phyloP scores from a whole-genome alignment of 768 basidiomycete genomes.

The Kwoniella europaea region DNA sequence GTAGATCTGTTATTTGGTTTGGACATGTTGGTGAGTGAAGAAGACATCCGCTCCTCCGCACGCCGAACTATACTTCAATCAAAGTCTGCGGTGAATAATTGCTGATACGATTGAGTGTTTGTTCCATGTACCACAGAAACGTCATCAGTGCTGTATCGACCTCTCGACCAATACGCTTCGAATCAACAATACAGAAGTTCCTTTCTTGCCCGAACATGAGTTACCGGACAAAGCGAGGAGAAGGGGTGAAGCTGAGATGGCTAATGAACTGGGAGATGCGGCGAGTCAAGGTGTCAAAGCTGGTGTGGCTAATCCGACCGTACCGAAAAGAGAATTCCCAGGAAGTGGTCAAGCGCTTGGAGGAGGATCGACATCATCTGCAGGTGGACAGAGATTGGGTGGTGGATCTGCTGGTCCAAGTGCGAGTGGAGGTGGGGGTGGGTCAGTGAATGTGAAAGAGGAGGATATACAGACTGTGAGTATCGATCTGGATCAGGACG shows the following conservation, averaged over 20 bases:
- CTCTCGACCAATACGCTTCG: constrained; percentile 83
- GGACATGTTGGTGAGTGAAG: constrained; percentile 76
- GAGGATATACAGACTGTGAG: constrained; percentile 63
- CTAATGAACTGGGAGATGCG: constrained; percentile 49
- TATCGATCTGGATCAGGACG: constrained; percentile 3
- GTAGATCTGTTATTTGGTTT: constrained; percentile 96
- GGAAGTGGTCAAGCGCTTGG: constrained; percentile 5
- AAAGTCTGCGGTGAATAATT: no score
- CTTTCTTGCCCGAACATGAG: constrained; percentile 91
- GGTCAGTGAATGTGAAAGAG: constrained; percentile 62
- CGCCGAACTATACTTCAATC: constrained; percentile 60
- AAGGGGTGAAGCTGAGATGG: constrained; percentile 52
- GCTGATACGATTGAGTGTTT: no score
- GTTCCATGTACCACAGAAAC: constrained; percentile 62
- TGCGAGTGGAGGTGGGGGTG: constrained; percentile 33
- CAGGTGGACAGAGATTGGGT: constrained; percentile 5
- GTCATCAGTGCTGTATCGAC: constrained; percentile 95
- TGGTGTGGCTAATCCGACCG: constrained; percentile 38
- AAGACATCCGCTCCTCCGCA: constrained; percentile 59
- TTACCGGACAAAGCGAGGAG: constrained; percentile 75
- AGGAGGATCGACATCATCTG: constrained; percentile 5
- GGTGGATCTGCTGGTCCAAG: constrained; percentile 24
- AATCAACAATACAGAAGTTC: constrained; percentile 88
- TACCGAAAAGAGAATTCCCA: constrained; percentile 9
- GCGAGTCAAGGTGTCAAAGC: constrained; percentile 36